Evolutionary conservation across 257 asterid species (phyloP).

Genomic region (Primulina tabacum): DNA sequence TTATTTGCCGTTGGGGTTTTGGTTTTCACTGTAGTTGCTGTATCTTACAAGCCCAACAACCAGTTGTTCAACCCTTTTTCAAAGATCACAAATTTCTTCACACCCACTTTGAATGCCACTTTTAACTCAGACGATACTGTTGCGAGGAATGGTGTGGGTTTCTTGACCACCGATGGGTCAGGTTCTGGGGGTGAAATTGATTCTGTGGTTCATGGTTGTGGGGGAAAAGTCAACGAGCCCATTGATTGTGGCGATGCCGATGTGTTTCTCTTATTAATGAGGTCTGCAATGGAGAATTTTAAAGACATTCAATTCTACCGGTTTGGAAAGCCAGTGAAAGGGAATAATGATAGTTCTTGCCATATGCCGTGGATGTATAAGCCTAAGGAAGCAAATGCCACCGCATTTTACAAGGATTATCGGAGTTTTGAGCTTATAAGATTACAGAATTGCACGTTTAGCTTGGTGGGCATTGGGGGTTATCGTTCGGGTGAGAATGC

Average conservation of each 20-base stretch:
- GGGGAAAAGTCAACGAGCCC: slow-evolving; percentile 47
- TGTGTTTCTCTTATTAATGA: slow-evolving; percentile 76
- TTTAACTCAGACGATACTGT: slow-evolving; percentile 45
- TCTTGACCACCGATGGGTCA: slow-evolving; percentile 31
- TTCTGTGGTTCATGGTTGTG: slow-evolving; percentile 37
- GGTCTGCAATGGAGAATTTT: slow-evolving; percentile 61
- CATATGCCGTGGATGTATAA: slow-evolving; percentile 96
- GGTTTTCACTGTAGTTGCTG: slow-evolving; percentile 64
- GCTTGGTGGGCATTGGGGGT: slow-evolving; percentile 64
- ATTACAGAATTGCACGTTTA: slow-evolving; percentile 58
- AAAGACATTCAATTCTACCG: slow-evolving; percentile 63
- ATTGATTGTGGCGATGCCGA: slow-evolving; percentile 77
- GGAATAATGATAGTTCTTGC: slow-evolving; percentile 58
- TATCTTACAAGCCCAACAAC: slow-evolving; percentile 52
- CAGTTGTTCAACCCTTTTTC: slow-evolving; percentile 61
- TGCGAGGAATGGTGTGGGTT: slow-evolving; percentile 57
- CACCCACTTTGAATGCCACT: slow-evolving; percentile 56
- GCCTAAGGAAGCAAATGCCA: slow-evolving; percentile 67
- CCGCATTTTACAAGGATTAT: slow-evolving; percentile 63
- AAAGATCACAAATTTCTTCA: slow-evolving; percentile 50
- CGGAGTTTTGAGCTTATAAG: slow-evolving; percentile 54
- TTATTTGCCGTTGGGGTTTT: slow-evolving; percentile 55
- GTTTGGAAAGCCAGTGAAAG: slow-evolving; percentile 79
- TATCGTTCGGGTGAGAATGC: slow-evolving; percentile 91
- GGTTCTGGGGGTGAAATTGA: slow-evolving; percentile 14